Evolutionary conservation across 768 basidiomycete genomes (phyloP), one percentile per base, ranked within the genome.

Genomic region (Amylocystis lapponica): DNA sequence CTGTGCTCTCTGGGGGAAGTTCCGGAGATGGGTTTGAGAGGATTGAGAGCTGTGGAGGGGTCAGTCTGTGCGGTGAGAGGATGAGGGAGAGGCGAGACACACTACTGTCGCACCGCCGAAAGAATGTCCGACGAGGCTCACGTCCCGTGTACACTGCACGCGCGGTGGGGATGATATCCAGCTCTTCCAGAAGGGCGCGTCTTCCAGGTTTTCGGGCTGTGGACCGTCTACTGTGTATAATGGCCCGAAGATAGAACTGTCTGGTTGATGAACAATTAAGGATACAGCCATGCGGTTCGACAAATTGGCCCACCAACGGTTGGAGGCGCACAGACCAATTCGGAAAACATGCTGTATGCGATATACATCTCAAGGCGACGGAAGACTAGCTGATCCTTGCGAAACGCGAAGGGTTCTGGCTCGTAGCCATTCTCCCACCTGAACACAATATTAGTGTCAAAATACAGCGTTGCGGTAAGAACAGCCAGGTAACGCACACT

Each of bases 351-450:
- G n/a, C 62, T 57, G 49, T 81, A 82, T 8, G 76, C 70, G 23
- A 72, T 70, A 60, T 85, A 78, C 17, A 91, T 67, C 62, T 94
- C 91, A 42, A 71, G 66, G 42, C 71, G 71, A 9, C 92, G 76
- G 39, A 89, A 76, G 10, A 67, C 68, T 6, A 92, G 75, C 50
- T 95, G 90, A 39, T 86, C 72, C 0, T 65, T 64, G 43, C 90
- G 75, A 42, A 91, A 72, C 3, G 74, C 67, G 16, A 52, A 50
- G 12, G 71, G 62, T 9, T 48, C 48, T 19, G 62, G 29, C 7
- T 57, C 46, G 16, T 49, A 38, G 50, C 39, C 27, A 41, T 58
- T 39, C 44, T 60, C 59, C 58, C 68, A 61, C 5, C 62, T 61
- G 35, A 14, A 29, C 11, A 26, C 23, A 5, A 23, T 26, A 34